Base-by-base conservation (phyloP, 352 stramenopile genomes). In the Saprolegnia parasitica region DNA sequence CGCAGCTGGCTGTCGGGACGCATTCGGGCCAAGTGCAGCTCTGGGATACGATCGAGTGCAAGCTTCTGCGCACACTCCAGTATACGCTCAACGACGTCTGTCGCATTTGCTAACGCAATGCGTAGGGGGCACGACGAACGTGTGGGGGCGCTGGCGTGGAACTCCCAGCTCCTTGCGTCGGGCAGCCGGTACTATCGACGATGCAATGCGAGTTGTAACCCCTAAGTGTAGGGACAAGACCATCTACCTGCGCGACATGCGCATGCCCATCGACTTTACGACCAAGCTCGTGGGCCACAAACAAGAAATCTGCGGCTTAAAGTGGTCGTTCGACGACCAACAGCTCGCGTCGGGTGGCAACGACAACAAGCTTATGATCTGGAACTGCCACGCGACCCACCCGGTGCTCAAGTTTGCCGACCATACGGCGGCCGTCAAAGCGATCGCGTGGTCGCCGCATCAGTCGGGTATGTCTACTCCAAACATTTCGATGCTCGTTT, bases 391-490 rank as follows among this genome's bases (percentile, higher is more conserved):
- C n/a, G 32, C 50, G 6, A 29, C 21, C 18, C 58, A 83, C 55
- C 94, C 95, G 0, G 68, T 98, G 24, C 83, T 96, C 26, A 80
- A 86, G 16, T 99, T 99, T 75, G 88, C 82, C 49, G 96, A 98
- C 65, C 96, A 99, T 81, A 97, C 91, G 2, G 96, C 96, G 0
- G 96, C 96, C 5, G 96, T 99, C 60, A 99, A 99, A 77, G 96
- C 96, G 4, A 98, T 99, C 73, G 93, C 96, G 16, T 99, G 96
- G 96, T 98, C 87, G 24, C 96, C 96, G 8, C 96, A 99, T 76
- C 93, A 99, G 71, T 85, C 97, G 72, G n/a, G n/a, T n/a, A n/a
- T n/a, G n/a, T n/a, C n/a, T n/a, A n/a, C n/a, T n/a, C n/a, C n/a
- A n/a, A n/a, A n/a, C n/a, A n/a, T n/a, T n/a, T n/a, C n/a, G n/a